Evolutionary conservation across 2,329 filamentous ascomycete species (phyloP), one percentile per base, ranked within the genome.

Genomic region (Diaporthe sp.): DNA sequence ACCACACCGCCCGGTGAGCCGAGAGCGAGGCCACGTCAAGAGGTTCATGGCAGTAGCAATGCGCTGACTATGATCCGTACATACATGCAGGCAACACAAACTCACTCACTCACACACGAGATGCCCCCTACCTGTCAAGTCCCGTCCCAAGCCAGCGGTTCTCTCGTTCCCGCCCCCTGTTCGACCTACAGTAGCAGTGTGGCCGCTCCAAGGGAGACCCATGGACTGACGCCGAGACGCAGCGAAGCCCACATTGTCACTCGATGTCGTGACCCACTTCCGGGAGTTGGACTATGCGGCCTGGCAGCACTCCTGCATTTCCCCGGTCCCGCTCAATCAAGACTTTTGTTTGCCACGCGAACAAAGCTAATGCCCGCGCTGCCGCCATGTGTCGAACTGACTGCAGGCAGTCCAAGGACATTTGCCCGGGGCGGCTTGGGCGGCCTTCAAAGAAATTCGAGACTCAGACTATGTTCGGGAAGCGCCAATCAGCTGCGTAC

Each of bases 41-140:
- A 22, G 59, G 25, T 19, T 27, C 25, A 30, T 32, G 6, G 39
- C 27, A 63, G 59, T 19, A 63, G 37, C 39, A 19, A 7, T 37
- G 63, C 19, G 30, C 44, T 66, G 63, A 66, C 63, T 51, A 66
- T 51, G 63, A 66, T 39, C 63, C 61, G 30, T 66, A 65, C 61
- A 65, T 50, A 30, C 61, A 42, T n/a, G n/a, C n/a, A 66, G 22
- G 42, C 61, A 25, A 47, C 61, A 65, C 19, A n/a, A 25, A 15
- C 56, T 42, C 55, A 30, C n/a, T 5, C 25, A 10, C 17, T 3
- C 61, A 22, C n/a, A 27, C 51, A 37, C 37, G 55, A 58, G 19
- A 58, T 44, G 25, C 25, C n/a, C n/a, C n/a, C n/a, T n/a, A 30
- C 63, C 44, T 51, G 32, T 51, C 63, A 39, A 51, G n/a, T 37